Base-by-base conservation (phyloP, 176 grass and related monocot species). In the Hordeum marinum region DNA sequence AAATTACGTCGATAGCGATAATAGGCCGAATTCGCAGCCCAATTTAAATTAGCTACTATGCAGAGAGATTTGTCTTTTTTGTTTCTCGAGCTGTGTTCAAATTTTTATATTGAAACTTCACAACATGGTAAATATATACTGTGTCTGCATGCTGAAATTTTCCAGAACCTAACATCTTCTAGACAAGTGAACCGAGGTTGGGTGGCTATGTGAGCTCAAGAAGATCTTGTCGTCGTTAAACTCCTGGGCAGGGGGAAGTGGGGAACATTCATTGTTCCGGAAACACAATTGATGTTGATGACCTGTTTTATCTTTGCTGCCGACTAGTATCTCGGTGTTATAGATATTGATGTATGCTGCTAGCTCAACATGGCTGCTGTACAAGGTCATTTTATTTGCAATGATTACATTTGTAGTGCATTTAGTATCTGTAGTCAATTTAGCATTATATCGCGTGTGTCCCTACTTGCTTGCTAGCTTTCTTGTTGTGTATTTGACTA, bases 401-500 rank as follows among this genome's bases (percentile, higher is more conserved):
- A 5, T 80, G 63, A 45, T 24, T 58, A 58, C 59, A 67, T 75
- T 36, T 81, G 31, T 75, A 65, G 13, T 74, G 8, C 34, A 75
- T 23, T 88, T 21, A 14, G 37, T 72, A 72, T 43, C 5, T 59
- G 15, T 78, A 40, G 24, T 42, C n/a, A 67, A 58, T 58, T 37
- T 63, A 82, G 32, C 15, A 25, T 80, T 17, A 15, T 80, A 43
- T 48, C 6, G 27, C 21, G 26, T 6, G 67, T 31, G 11, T 35
- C 50, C 37, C 58, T 25, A 25, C 46, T 42, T 43, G 8, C 11
- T 50, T 4, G 42, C 42, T 45, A 45, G 11, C 82, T 18, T 82
- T 67, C 13, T 45, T 85, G 72, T 68, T 77, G 58, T 76, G 20
- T 83, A 35, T 84, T 14, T 72, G 12, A 26, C 12, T 74, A 48